Evolutionary conservation across 2,329 filamentous ascomycete genomes (phyloP), one percentile per base, ranked within the genome.

Genomic region (Lecanoromycetidae sp.): DNA sequence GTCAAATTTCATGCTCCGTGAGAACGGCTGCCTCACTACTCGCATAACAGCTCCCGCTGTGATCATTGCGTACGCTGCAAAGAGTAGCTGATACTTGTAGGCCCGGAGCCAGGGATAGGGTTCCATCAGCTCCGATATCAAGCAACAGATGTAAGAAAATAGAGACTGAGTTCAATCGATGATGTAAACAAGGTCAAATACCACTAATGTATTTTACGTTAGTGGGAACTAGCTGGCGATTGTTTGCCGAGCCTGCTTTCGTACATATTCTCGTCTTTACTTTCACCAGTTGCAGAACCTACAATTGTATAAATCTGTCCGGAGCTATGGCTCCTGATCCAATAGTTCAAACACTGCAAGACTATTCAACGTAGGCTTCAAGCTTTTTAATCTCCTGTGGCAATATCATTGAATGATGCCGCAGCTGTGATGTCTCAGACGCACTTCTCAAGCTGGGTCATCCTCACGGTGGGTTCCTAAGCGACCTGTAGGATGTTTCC

Each of bases 341-440:
- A n/a, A 44, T 49, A 12, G 27, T 49, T 5, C 34, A 15, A 30
- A 34, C 39, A 15, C 39, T 49, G 26, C 40, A 36, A 9, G 8
- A 43, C 1, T 49, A 26, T 20, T 30, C 33, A 15, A 44, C 25
- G 46, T 49, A 44, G 7, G 9, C 3, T 23, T 6, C 5, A 25
- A 4, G 8, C 3, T 30, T 3, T 32, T 4, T 29, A 37, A 3
- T 12, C 20, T 45, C 39, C 20, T 6, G 6, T 13, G 19, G 2
- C 22, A 4, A 23, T 2, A 29, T 4, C 12, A 9, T 22, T 39
- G 4, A 39, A 5, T 20, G 9, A n/a, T 29, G 17, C 15, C 9
- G 8, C 52, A 72, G 66, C 27, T 72, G 66, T 57, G 71, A 74
- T 54, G 68, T 74, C 33, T 69, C 71, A 36, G 72, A 75, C 52